Base-by-base conservation (phyloP, 176 grass and related monocot species). In the Zoysia japonica region DNA sequence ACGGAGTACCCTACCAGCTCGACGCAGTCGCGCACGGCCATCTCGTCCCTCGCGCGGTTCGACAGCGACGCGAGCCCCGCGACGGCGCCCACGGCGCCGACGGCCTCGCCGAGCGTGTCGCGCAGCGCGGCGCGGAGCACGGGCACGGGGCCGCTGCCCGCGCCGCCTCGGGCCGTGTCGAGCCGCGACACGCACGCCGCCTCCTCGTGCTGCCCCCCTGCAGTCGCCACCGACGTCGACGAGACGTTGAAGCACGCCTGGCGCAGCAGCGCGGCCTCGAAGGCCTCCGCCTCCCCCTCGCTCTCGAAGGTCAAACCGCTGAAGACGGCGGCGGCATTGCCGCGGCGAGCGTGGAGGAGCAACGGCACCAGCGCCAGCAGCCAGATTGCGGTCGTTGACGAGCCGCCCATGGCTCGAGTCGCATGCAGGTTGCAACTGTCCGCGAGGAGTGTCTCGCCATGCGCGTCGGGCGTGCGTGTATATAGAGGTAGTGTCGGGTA, bases 161-260 rank as follows among this genome's bases (percentile, higher is more conserved):
- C 79, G 20, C 67, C 67, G 10, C 85, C 76, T 10, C 80, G 83
- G 9, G 82, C 89, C 48, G 66, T 82, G 68, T 78, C 74, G 80
- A 97, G 77, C 37, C 92, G 92, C 42, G 83, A 62, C 47, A 85
- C 68, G 78, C 95, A 97, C 1, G 81, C 74, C 13, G 72, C 47
- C 20, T 13, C 47, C 20, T 13, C 48, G 38, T 13, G 60, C 28
- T 28, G 41, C 73, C 74, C 3, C 47, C 60, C 0, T 28, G 28
- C 28, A 28, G 7, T 1, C 5, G 17, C 2, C 0, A n/a, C 6
- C 2, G 46, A 9, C 5, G 56, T 43, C 2, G 47, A 40, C 0
- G 75, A 74, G 11, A 71, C 87, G 78, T 98, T 92, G 74, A 98
- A 85, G 86, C 95, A 98, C 50, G 95, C 95, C 85, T 94, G 92